phyloP scores from a whole-genome alignment of 805 yeast genomes.

The Starmerella etchellsii region DNA sequence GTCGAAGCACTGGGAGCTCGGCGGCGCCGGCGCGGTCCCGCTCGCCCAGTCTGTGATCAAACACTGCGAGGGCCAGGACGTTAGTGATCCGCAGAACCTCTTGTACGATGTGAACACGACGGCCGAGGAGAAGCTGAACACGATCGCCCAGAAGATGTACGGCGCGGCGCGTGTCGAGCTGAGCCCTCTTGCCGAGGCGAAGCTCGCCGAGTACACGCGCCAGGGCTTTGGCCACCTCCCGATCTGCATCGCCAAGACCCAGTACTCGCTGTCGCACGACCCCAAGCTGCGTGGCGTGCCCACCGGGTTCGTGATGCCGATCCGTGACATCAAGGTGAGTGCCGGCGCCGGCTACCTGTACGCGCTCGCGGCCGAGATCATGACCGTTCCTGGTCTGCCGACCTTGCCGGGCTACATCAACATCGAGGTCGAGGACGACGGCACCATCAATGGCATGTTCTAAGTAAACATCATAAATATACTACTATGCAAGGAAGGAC shows the following conservation, averaged over 20 bases:
- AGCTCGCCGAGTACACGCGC: conserved; percentile 65
- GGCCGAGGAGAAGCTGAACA: conserved; percentile 66
- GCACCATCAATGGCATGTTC: conserved; percentile 87
- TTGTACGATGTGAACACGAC: conserved; percentile 56
- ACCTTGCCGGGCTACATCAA: conserved; percentile 95
- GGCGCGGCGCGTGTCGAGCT: conserved; percentile 82
- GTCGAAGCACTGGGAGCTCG: conserved; percentile 89
- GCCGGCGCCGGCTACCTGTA: conserved; percentile 95
- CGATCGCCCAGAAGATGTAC: conserved; percentile 80
- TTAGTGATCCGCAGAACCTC: conserved; percentile 35
- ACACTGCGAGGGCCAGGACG: conserved; percentile 41
- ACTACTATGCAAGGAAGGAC: too few relatives aligned
- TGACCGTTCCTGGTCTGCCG: conserved; percentile 94
- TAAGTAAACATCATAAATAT: too few relatives aligned
- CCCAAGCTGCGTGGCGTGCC: conserved; percentile 91
- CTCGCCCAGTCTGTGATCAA: conserved; percentile 73
- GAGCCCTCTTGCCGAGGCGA: conserved; percentile 65
- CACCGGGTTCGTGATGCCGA: conserved; percentile 82
- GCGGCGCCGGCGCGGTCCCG: conserved; percentile 79
- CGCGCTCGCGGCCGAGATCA: conserved; percentile 92
- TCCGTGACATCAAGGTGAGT: conserved; percentile 84
- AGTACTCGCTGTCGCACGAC: conserved; percentile 90
- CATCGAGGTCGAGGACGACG: conserved; percentile 84
- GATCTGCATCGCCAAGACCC: conserved; percentile 94
- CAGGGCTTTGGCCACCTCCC: conserved; percentile 90